Conservation (phyloP, 164 flowering plant genomes). For the Taxillus chinensis region DNA sequence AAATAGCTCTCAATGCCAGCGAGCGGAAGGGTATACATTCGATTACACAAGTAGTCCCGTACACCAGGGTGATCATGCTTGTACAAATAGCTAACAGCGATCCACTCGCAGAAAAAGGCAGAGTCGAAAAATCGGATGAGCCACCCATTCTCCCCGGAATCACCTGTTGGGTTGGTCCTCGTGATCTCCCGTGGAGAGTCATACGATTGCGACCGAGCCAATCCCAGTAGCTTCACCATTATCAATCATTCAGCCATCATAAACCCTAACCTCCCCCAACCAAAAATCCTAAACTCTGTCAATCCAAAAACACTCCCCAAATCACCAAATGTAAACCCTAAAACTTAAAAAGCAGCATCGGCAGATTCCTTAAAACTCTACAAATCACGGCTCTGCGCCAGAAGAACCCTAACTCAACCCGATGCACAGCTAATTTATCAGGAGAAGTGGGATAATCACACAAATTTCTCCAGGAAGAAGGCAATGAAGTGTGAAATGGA, state of each 20-base stretch:
- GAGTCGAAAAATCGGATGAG: conserved; percentile 93
- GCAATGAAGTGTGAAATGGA: too few species aligned
- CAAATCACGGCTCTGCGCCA: background rate
- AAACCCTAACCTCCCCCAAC: conserved; percentile 10
- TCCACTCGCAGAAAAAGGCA: conserved; percentile 98
- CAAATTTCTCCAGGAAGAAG: too few species aligned
- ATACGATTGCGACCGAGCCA: conserved; percentile 40
- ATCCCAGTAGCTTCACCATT: conserved; percentile 81
- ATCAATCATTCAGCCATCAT: conserved; percentile 29
- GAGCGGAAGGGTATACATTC: conserved; percentile 92
- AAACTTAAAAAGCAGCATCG: conserved; percentile 2
- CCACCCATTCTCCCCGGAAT: conserved; percentile 84
- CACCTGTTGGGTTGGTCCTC: conserved; percentile 35
- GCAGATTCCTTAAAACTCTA: background rate
- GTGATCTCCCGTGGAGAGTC: conserved; percentile 84
- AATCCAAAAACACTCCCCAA: conserved; percentile 4
- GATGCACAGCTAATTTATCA: too few species aligned
- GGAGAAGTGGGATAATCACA: too few species aligned
- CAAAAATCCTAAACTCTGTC: conserved; percentile 3
- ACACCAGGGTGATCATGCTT: conserved; percentile 95
- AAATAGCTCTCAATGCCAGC: conserved; percentile 89
- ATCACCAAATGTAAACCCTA: background rate
- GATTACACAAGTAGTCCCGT: conserved; percentile 83
- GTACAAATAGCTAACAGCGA: conserved; percentile 94
- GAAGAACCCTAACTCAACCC: too few species aligned